Conservation (phyloP, 768 basidiomycete genomes). For the Auricularia cornea region DNA sequence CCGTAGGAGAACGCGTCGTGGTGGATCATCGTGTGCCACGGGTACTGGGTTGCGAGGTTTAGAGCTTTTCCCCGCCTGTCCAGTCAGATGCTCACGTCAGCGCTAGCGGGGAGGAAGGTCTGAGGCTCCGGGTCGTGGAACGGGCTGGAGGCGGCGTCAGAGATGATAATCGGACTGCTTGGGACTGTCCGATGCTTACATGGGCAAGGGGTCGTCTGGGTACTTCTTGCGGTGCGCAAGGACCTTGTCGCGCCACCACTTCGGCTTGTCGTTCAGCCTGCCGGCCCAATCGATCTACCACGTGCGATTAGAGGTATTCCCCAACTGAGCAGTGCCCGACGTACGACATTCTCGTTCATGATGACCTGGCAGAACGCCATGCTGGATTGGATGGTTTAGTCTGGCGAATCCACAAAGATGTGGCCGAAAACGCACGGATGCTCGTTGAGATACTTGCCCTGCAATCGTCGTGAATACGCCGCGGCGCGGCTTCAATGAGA, state of each 20-base stretch:
- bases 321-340: not conserved
- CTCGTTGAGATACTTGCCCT: conserved; percentile 16
- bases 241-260: conserved; percentile 17
- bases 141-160: conserved; percentile 1
- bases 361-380: conserved; percentile 18
- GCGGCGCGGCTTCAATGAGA: not conserved
- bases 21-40: conserved; percentile 28
- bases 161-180: not conserved
- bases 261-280: not conserved
- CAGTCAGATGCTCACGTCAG: not conserved
- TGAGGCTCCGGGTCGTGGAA: conserved; percentile 26
- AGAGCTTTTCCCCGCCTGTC: not conserved
- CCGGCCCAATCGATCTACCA: not conserved
- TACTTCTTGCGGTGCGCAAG: conserved; percentile 9
- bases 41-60: conserved; percentile 6
- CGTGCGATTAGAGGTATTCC: not conserved
- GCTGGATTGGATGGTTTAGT: not conserved
- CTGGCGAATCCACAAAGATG: not conserved
- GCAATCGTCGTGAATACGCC: not conserved
- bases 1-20: conserved; percentile 31
- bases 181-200: not conserved
- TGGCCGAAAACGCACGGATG: conserved; percentile 8
- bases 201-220: conserved; percentile 16
- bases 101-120: conserved; percentile 14
- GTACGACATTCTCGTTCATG: conserved; percentile 6